Percentiles rank a stretch among this genome's conserved stretches.
phyloP scores from a whole-genome alignment of 2,329 filamentous ascomycete genomes.

The Penicillium sp. region DNA sequence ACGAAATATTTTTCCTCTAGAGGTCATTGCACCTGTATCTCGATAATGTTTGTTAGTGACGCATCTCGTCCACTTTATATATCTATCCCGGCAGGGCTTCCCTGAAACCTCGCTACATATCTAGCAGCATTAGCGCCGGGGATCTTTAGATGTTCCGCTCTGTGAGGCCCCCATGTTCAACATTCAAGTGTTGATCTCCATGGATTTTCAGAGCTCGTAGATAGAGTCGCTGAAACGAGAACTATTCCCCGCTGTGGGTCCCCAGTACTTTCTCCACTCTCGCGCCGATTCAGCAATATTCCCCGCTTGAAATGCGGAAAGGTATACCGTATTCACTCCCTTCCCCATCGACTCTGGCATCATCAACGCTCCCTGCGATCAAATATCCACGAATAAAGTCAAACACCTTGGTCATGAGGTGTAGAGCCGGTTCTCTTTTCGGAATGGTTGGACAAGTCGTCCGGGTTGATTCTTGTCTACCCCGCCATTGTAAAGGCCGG shows the following conservation, averaged over 20 bases:
- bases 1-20: too few species aligned
- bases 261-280: not conserved
- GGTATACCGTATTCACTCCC: not conserved
- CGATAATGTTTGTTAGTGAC: too few species aligned
- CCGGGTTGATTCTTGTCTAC: constrained; percentile 1
- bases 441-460: constrained; percentile 7
- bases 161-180: too few species aligned
- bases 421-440: constrained; percentile 2
- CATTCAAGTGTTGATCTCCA: too few species aligned
- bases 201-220: not conserved
- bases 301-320: constrained; percentile 6
- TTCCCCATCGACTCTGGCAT: constrained; percentile 1
- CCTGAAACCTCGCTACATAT: too few species aligned
- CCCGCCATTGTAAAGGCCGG: constrained; percentile 5
- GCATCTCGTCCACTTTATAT: too few species aligned
- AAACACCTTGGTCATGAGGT: constrained; percentile 6
- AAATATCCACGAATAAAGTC: constrained; percentile 3
- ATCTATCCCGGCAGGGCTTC: too few species aligned
- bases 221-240: not conserved
- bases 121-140: too few species aligned
- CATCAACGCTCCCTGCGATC: not conserved
- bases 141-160: too few species aligned
- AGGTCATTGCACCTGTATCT: too few species aligned
- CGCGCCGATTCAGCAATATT: not conserved
- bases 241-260: constrained; percentile 11